These are phyloP conservation scores for Tolypocladium tundrense DNA, from an alignment of 2,329 filamentous ascomycete species.

Conservation along the genomic window DNA sequence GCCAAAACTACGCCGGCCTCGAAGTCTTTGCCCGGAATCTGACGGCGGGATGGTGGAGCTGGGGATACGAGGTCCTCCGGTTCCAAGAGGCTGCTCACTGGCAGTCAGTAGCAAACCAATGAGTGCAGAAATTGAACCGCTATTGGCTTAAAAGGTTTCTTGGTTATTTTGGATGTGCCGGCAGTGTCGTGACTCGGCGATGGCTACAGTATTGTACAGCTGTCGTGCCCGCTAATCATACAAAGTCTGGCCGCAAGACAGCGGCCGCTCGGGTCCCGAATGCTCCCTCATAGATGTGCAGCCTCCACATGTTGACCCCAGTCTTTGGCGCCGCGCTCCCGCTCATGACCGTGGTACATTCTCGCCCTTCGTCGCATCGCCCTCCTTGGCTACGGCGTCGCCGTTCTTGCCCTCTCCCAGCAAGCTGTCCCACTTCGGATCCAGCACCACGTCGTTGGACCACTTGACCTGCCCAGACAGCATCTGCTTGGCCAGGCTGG, in stretches of 20 bases:
- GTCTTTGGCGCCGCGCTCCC: neutral
- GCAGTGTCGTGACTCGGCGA: conserved; percentile 10
- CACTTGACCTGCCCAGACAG: conserved; percentile 52
- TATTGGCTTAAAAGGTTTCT: neutral
- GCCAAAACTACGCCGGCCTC: conserved; percentile 43
- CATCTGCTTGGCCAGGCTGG: conserved; percentile 53
- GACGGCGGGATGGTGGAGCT: conserved; percentile 67
- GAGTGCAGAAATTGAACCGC: conserved; percentile 10
- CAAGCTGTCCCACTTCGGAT: conserved; percentile 34
- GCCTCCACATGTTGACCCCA: neutral
- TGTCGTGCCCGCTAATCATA: conserved; percentile 17
- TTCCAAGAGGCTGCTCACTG: conserved; percentile 54
- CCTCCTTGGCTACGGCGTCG: conserved; percentile 11
- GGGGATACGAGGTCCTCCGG: conserved; percentile 63
- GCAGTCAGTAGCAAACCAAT: conserved; percentile 11
- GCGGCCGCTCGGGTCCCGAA: neutral
- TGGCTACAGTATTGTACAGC: conserved; percentile 23
- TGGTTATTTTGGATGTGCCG: conserved; percentile 11
- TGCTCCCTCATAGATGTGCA: neutral
- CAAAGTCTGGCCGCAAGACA: conserved; percentile 2
- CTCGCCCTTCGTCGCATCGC: neutral
- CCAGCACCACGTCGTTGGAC: conserved; percentile 36
- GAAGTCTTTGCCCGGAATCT: conserved; percentile 70
- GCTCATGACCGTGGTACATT: neutral
- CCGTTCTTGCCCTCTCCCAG: conserved; percentile 13